Evolutionary conservation across 352 stramenopile genomes (phyloP), one percentile per base, ranked within the genome.

Genomic region (Globisporangium camurandrum): DNA sequence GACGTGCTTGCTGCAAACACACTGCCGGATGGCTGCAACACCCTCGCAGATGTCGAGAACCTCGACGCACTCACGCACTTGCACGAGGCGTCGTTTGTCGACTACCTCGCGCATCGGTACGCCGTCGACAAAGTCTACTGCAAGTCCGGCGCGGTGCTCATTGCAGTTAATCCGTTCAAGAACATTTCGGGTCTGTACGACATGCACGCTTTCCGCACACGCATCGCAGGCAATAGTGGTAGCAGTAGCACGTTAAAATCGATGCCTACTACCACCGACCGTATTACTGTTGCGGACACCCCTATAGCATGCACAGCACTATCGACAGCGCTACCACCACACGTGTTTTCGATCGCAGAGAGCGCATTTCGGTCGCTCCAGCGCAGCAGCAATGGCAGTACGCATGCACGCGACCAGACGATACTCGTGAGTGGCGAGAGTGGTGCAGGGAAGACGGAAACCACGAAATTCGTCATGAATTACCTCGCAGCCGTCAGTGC

Each of bases 81-180:
- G 51, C 75, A 93, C 46, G 83, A 91, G 48, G 70, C 83, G 24
- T 78, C 75, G 1, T 86, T 93, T 41, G 74, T 93, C 22, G 75
- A 89, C 43, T 89, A 86, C 51, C 61, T 93, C 46, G 65, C 78
- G 31, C 67, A 88, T 54, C 82, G 82, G 0, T 93, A 88, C 38
- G 51, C 57, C 19, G 61, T 82, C 14, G 73, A 90, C 51, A 61
- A 88, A 30, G 75, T 93, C 20, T 93, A 93, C 54, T 88, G 75
- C 55, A 65, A 71, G 36, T 86, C 80, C 3, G 77, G 77, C 20
- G 69, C 69, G 1, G 66, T 93, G 42, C 63, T 90, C 4, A 84
- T 93, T 31, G 79, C 81, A 14, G 74, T 90, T 42, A 93, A 93
- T 51, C 81, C 81, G 17, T 90, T 92, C 49, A 82, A 87, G 41